Percentiles rank a stretch among this genome's conserved stretches.
phyloP scores from a whole-genome alignment of 306 rosid species.

The Citrullus mucosospermus region DNA sequence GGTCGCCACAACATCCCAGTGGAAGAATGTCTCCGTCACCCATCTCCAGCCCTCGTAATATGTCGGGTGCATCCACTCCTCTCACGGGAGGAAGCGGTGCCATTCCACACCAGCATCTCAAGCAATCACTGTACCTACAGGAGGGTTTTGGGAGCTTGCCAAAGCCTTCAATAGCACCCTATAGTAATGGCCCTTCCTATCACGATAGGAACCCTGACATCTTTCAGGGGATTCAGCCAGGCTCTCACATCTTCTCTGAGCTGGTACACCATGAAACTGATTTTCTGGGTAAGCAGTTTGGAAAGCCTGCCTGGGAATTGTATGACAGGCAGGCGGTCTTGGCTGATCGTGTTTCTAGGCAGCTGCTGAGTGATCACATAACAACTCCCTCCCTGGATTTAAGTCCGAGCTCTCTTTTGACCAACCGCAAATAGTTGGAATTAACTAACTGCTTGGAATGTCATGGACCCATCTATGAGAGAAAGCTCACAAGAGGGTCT shows the following conservation, averaged over 20 bases:
- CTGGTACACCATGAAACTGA: slow-evolving; percentile 42
- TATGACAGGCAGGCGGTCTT: slow-evolving; percentile 75
- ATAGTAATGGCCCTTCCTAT: slow-evolving; percentile 32
- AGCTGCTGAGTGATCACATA: slow-evolving; percentile 64
- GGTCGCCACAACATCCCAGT: slow-evolving; percentile 75
- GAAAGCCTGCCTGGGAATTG: slow-evolving; percentile 33
- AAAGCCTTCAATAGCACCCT: slow-evolving; percentile 39
- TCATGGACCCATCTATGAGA: slow-evolving; percentile 3
- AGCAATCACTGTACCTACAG: slow-evolving; percentile 54
- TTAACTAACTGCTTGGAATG: slow-evolving; percentile 5
- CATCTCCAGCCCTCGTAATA: slow-evolving; percentile 85
- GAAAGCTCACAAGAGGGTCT: neutral
- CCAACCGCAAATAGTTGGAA: slow-evolving; percentile 12
- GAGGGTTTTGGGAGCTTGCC: slow-evolving; percentile 64
- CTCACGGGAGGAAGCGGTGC: slow-evolving; percentile 66
- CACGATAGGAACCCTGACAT: slow-evolving; percentile 58
- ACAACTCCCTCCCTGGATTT: slow-evolving; percentile 55
- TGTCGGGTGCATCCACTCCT: slow-evolving; percentile 91
- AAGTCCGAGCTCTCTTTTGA: slow-evolving; percentile 31
- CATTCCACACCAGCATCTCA: slow-evolving; percentile 55
- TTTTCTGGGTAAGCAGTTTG: slow-evolving; percentile 38
- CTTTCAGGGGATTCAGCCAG: slow-evolving; percentile 66
- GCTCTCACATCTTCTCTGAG: slow-evolving; percentile 57
- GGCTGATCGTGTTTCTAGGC: slow-evolving; percentile 85
- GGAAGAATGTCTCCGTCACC: slow-evolving; percentile 95